phyloP scores from a whole-genome alignment of 2,329 filamentous ascomycete species.

The Neofusicoccum cordaticola region DNA sequence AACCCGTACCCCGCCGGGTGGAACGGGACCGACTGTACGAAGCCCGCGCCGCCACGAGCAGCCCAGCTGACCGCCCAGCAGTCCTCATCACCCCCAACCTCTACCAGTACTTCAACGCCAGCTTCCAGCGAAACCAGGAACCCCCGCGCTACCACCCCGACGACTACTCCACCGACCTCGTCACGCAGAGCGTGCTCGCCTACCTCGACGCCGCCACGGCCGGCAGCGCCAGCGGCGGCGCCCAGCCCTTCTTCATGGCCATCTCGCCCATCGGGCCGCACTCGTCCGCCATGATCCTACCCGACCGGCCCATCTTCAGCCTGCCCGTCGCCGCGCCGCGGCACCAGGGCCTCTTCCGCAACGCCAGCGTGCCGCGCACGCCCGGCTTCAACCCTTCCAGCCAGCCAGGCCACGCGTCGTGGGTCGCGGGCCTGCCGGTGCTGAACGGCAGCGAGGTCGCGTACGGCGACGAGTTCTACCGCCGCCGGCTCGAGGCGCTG shows the following conservation, averaged over 20 bases:
- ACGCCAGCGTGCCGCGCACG: slow-evolving; percentile 59
- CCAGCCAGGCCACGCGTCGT: slow-evolving; percentile 41
- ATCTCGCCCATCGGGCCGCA: slow-evolving; percentile 68
- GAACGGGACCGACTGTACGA: slow-evolving; percentile 45
- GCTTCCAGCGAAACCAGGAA: slow-evolving; percentile 60
- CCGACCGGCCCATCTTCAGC: slow-evolving; percentile 34
- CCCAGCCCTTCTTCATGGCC: slow-evolving; percentile 64
- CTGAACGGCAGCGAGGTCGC: slow-evolving; percentile 48
- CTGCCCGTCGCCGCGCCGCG: slow-evolving; percentile 58
- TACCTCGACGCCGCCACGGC: slow-evolving; percentile 62
- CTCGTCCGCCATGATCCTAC: not conserved
- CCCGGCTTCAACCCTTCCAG: slow-evolving; percentile 64
- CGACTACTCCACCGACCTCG: slow-evolving; percentile 57
- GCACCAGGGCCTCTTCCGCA: slow-evolving; percentile 61
- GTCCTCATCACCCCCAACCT: slow-evolving; percentile 64
- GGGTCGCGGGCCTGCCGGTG: slow-evolving; percentile 43
- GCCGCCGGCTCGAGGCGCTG: slow-evolving; percentile 48
- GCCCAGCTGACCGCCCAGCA: not conserved
- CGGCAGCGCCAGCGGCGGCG: slow-evolving; percentile 50
- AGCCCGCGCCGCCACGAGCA: not conserved
- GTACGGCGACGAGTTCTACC: slow-evolving; percentile 55
- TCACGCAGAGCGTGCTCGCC: slow-evolving; percentile 56
- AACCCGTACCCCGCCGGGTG: slow-evolving; percentile 57
- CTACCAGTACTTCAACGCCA: slow-evolving; percentile 65
- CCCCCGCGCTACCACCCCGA: slow-evolving; percentile 55